A percentile compares a stretch with the other conserved stretches of the same genome.
Evolutionary conservation across 495 filamentous ascomycete species (phyloP).

Genomic region (Hypoxylon trugodes): DNA sequence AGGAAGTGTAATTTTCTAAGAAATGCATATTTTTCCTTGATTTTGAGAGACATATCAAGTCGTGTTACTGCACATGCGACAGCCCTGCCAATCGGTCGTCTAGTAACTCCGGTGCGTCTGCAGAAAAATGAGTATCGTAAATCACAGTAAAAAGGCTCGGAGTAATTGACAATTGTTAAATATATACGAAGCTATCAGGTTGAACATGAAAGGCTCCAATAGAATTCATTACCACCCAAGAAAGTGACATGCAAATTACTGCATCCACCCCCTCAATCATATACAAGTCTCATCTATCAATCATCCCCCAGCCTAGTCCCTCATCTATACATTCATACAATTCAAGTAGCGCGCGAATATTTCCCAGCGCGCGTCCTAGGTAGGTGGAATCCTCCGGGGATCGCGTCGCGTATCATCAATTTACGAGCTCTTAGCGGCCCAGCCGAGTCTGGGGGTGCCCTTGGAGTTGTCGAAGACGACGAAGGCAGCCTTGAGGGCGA

Average conservation of each 20-base stretch:
- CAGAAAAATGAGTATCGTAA: no score
- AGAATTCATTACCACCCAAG: constrained; percentile 18
- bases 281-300: constrained; percentile 31
- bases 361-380: constrained; percentile 6
- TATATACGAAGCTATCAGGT: background rate
- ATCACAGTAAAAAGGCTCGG: no score
- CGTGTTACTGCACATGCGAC: no score
- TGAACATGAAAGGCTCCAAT: background rate
- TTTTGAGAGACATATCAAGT: no score
- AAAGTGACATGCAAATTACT: constrained; percentile 26
- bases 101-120: no score
- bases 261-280: constrained; percentile 27
- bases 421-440: constrained; percentile 54
- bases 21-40: no score
- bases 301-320: constrained; percentile 7
- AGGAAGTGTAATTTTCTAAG: no score
- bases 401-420: background rate
- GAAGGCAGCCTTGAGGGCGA: constrained; percentile 79
- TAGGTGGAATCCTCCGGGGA: background rate
- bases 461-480: constrained; percentile 68
- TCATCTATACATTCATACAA: background rate
- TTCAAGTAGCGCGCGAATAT: constrained; percentile 1
- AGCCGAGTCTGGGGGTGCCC: constrained; percentile 59
- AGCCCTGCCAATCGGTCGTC: no score
- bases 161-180: no score